These are phyloP conservation scores for Citrullus colocynthis DNA, from an alignment of 306 rosid genomes.

Conservation along the genomic window DNA sequence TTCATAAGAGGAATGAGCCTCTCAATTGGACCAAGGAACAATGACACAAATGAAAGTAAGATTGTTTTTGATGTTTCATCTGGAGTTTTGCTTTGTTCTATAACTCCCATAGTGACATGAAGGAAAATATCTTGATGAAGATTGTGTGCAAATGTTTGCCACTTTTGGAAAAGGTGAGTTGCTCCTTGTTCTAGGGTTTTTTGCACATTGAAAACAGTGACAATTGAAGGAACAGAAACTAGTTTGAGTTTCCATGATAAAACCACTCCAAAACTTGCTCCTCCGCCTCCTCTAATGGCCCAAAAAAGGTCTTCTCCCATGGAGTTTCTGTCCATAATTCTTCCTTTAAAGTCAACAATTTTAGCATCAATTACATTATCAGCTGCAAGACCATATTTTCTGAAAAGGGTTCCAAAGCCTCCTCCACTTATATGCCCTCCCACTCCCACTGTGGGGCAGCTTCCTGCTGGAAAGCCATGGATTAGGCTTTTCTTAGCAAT, in stretches of 20 bases:
- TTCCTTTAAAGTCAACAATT: slow-evolving; percentile 37
- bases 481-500: slow-evolving; percentile 16
- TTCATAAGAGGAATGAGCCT: slow-evolving; percentile 27
- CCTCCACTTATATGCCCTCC: slow-evolving; percentile 17
- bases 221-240: slow-evolving; percentile 37
- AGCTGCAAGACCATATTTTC: slow-evolving; percentile 59
- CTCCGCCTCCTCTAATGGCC: slow-evolving; percentile 71
- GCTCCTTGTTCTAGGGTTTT: slow-evolving; percentile 32
- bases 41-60: slow-evolving; percentile 33
- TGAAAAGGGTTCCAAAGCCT: slow-evolving; percentile 16
- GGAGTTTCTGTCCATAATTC: slow-evolving; percentile 32
- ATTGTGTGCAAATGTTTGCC: slow-evolving; percentile 47
- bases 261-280: slow-evolving; percentile 47
- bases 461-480: slow-evolving; percentile 23
- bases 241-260: slow-evolving; percentile 57
- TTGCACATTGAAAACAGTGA: slow-evolving; percentile 38
- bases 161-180: slow-evolving; percentile 28
- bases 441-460: slow-evolving; percentile 19
- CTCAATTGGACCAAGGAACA: slow-evolving; percentile 31
- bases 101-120: background rate
- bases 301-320: slow-evolving; percentile 69
- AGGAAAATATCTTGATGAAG: slow-evolving; percentile 36
- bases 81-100: slow-evolving; percentile 16
- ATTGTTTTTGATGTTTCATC: slow-evolving; percentile 28
- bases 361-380: slow-evolving; percentile 46